Evolutionary conservation across 495 filamentous ascomycete genomes (phyloP).

Genomic region (Penicillium odoratum): DNA sequence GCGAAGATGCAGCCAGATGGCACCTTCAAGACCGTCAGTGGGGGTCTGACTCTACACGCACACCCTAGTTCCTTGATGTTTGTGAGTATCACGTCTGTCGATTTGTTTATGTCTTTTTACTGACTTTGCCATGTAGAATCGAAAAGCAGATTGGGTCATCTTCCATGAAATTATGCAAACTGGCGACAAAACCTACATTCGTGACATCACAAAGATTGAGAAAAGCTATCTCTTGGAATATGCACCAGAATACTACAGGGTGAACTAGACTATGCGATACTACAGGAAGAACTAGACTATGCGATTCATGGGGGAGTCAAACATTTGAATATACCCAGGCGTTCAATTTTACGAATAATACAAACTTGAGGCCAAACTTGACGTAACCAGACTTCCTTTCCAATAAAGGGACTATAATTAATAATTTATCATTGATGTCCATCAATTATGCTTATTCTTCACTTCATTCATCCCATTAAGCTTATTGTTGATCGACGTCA

Average conservation of each 20-base stretch:
- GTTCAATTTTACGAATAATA: constrained; percentile 2
- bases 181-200: constrained; percentile 83
- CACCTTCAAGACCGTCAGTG: constrained; percentile 78
- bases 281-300: constrained; percentile 58
- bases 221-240: constrained; percentile 89
- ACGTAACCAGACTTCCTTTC: background rate
- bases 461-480: background rate
- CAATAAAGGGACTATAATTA: background rate
- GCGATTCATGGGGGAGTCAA: background rate
- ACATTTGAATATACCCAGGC: constrained; percentile 3
- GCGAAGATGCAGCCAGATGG: constrained; percentile 96
- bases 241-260: constrained; percentile 79
- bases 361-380: background rate
- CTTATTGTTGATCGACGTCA: constrained; percentile 18
- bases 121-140: constrained; percentile 56
- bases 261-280: constrained; percentile 41
- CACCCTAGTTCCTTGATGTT: constrained; percentile 96
- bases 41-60: constrained; percentile 71
- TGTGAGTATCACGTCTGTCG: constrained; percentile 45
- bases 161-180: constrained; percentile 96
- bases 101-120: constrained; percentile 4
- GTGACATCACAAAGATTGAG: constrained; percentile 89
- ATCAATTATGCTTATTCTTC: background rate
- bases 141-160: constrained; percentile 96
- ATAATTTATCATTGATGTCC: background rate